Conservation (phyloP, 129 eudicot genomes). For the Lactuca sativa region DNA sequence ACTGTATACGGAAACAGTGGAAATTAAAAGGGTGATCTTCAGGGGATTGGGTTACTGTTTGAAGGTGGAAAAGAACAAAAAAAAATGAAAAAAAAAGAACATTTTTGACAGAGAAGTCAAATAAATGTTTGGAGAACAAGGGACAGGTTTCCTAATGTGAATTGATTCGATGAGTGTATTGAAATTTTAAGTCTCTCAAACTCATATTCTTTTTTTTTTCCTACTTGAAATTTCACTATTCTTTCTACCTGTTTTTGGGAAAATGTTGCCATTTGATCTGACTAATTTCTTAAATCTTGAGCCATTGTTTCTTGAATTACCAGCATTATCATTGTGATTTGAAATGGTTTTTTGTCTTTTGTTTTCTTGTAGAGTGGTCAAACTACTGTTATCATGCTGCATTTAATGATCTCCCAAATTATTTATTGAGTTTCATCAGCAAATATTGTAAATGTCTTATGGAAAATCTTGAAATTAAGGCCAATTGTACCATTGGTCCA, state of each 20-base stretch:
- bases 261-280: conserved; percentile 37
- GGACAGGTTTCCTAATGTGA: conserved; percentile 33
- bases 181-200: conserved; percentile 17
- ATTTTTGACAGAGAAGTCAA: conserved; percentile 20
- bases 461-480: not conserved
- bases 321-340: conserved; percentile 27
- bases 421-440: not conserved
- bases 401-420: not conserved
- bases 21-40: conserved; percentile 19
- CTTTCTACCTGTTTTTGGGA: conserved; percentile 38
- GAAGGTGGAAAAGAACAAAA: conserved; percentile 15
- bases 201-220: conserved; percentile 18
- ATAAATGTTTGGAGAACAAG: conserved; percentile 38
- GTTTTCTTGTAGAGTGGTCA: conserved; percentile 12
- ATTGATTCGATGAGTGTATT: conserved; percentile 28
- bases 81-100: not conserved
- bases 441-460: not conserved
- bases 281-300: conserved; percentile 22
- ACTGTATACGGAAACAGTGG: conserved; percentile 31
- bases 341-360: conserved; percentile 7
- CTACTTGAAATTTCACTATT: conserved; percentile 15
- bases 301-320: conserved; percentile 22
- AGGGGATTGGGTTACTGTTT: conserved; percentile 40
- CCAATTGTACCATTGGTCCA: not conserved
- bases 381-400: conserved; percentile 15